These are phyloP conservation scores for Flaveria floridana DNA, from an alignment of 140 eudicot species.

Conservation along the genomic window DNA sequence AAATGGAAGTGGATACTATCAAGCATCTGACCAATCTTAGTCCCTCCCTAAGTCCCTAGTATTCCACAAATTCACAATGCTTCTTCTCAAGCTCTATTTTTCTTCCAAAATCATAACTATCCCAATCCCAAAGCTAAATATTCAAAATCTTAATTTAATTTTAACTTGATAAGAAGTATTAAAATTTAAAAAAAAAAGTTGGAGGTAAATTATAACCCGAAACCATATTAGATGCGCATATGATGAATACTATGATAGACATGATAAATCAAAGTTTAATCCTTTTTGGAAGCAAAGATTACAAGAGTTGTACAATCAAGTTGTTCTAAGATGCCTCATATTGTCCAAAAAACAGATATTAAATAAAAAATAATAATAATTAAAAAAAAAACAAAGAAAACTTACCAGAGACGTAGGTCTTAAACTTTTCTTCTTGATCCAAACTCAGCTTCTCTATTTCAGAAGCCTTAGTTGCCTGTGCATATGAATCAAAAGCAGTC, in stretches of 20 bases:
- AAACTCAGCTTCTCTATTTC: conserved; percentile 47
- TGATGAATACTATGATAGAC: background rate
- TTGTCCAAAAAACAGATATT: too few relatives aligned
- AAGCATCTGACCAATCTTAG: background rate
- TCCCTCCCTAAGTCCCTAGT: background rate
- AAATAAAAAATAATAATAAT: too few relatives aligned
- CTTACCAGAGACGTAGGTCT: conserved; percentile 53
- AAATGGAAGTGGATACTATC: background rate
- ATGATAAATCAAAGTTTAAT: background rate
- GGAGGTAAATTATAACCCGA: background rate
- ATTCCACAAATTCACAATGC: background rate
- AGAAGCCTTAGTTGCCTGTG: conserved; percentile 48
- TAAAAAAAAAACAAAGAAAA: too few relatives aligned
- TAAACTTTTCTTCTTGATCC: conserved; percentile 71
- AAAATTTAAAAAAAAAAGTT: background rate
- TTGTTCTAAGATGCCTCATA: too few relatives aligned
- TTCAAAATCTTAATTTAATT: background rate
- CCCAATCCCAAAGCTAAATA: background rate
- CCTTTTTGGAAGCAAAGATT: too few relatives aligned
- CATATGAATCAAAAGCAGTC: conserved; percentile 14
- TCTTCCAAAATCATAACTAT: background rate
- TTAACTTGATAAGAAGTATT: background rate
- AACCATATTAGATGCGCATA: background rate
- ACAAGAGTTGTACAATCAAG: too few relatives aligned
- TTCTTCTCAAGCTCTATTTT: background rate